Base-by-base conservation (phyloP, 1,284 basidiomycete genomes). In the Xerocomus nothofagi region DNA sequence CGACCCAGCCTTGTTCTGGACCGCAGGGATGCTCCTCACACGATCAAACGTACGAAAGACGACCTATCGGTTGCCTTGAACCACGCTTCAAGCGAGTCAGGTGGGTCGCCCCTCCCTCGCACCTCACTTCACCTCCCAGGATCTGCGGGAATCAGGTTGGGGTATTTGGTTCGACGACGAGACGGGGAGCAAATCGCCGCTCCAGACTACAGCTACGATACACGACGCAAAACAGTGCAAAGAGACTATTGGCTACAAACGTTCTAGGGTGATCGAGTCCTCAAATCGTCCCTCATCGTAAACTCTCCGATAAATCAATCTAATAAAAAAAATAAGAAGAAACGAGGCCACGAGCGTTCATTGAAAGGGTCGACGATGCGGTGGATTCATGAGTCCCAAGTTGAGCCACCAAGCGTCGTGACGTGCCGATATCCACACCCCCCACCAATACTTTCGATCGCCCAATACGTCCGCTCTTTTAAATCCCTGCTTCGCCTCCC, bases 11-110 rank as follows among this genome's bases (percentile, higher is more conserved):
- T 48, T 32, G 32, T 44, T 27, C 14, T 31, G 30, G 39, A 15
- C 47, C 40, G 1, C 57, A 92, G 95, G 59, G 93, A 98, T 53
- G 95, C 95, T 9, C 79, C 98, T 45, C 94, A 97, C 58, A n/a
- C n/a, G n/a, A n/a, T n/a, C n/a, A n/a, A n/a, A n/a, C n/a, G n/a
- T n/a, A n/a, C n/a, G n/a, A n/a, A n/a, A n/a, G n/a, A n/a, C n/a
- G n/a, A n/a, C n/a, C n/a, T n/a, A n/a, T n/a, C n/a, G n/a, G n/a
- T n/a, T n/a, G n/a, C n/a, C n/a, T n/a, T n/a, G n/a, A n/a, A n/a
- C n/a, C n/a, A n/a, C n/a, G n/a, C n/a, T n/a, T n/a, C n/a, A n/a
- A n/a, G n/a, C n/a, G n/a, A n/a, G n/a, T n/a, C n/a, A n/a, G n/a
- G n/a, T n/a, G n/a, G n/a, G n/a, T n/a, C n/a, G n/a, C n/a, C n/a